A percentile compares a stretch with the other conserved stretches of the same genome.
Evolutionary conservation across 2,329 filamentous ascomycete species (phyloP).

Genomic region (Penicillium corylophilum): DNA sequence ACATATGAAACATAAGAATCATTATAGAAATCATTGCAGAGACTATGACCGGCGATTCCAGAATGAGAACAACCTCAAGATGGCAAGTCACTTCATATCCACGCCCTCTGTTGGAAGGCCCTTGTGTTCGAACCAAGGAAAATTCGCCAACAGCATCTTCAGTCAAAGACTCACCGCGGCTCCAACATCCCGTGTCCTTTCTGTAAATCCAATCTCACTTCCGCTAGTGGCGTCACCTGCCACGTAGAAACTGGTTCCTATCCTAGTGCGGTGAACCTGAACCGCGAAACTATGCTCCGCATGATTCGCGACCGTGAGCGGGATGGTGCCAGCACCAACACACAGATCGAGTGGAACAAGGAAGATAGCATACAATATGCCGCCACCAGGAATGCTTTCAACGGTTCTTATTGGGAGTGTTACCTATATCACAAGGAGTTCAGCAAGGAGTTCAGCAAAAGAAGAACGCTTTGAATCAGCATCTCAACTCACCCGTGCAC

Average conservation of each 20-base stretch:
- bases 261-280: conserved; percentile 43
- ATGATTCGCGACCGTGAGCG: conserved; percentile 51
- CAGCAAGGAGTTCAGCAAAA: too few species aligned
- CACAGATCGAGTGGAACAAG: conserved; percentile 48
- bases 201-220: conserved; percentile 48
- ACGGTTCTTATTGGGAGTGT: conserved; percentile 45
- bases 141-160: too few species aligned
- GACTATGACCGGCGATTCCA: too few species aligned
- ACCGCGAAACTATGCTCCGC: conserved; percentile 51
- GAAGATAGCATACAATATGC: conserved; percentile 32
- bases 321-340: conserved; percentile 51
- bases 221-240: conserved; percentile 55
- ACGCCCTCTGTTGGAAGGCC: too few species aligned
- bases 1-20: too few species aligned
- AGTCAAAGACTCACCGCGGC: conserved; percentile 25
- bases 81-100: too few species aligned
- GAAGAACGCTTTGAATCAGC: neutral
- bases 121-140: too few species aligned
- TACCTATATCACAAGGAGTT: conserved; percentile 1
- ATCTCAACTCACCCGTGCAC: conserved; percentile 5
- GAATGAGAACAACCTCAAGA: too few species aligned
- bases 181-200: conserved; percentile 61
- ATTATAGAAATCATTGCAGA: too few species aligned
- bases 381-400: conserved; percentile 47
- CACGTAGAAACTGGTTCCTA: conserved; percentile 59